phyloP scores from a whole-genome alignment of 108 stramenopile genomes.

The Chaetoceros muelleri region DNA sequence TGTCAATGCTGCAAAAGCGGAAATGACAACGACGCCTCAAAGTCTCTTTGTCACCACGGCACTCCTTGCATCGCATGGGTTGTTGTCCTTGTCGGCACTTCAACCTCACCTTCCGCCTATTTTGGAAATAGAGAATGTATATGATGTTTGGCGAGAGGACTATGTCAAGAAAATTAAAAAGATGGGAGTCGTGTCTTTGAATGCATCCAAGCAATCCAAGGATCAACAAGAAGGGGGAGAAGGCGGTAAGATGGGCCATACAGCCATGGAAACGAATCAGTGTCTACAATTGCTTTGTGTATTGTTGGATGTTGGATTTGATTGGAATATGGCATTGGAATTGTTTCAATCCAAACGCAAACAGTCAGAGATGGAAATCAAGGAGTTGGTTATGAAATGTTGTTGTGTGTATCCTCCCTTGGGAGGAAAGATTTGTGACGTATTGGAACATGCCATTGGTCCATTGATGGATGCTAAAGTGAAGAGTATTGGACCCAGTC shows the following conservation, averaged over 20 bases:
- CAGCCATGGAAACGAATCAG: constrained; percentile 15
- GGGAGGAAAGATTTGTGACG: not conserved
- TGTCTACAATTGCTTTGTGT: constrained; percentile 17
- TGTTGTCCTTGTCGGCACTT: constrained; percentile 28
- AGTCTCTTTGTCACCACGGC: constrained; percentile 32
- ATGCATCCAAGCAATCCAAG: constrained; percentile 17
- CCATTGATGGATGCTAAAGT: not conserved
- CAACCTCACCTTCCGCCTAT: constrained; percentile 3
- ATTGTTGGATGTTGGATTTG: constrained; percentile 12
- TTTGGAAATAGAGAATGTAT: constrained; percentile 18
- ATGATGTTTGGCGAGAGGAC: constrained; percentile 17
- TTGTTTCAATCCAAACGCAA: constrained; percentile 5
- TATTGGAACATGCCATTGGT: not conserved
- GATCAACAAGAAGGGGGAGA: constrained; percentile 1
- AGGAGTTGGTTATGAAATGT: not conserved
- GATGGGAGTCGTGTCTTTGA: constrained; percentile 27
- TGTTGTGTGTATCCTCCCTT: not conserved
- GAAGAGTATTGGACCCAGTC: not conserved
- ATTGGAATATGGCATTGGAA: constrained; percentile 15
- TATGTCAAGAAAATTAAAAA: constrained; percentile 14
- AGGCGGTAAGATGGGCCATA: not conserved
- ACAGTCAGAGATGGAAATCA: not conserved
- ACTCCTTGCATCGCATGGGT: constrained; percentile 23
- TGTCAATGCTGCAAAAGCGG: too few species aligned
- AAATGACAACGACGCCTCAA: constrained; percentile 5